These are phyloP conservation scores for Fusarium torreyae DNA, from an alignment of 2,329 filamentous ascomycete genomes.

Conservation along the genomic window DNA sequence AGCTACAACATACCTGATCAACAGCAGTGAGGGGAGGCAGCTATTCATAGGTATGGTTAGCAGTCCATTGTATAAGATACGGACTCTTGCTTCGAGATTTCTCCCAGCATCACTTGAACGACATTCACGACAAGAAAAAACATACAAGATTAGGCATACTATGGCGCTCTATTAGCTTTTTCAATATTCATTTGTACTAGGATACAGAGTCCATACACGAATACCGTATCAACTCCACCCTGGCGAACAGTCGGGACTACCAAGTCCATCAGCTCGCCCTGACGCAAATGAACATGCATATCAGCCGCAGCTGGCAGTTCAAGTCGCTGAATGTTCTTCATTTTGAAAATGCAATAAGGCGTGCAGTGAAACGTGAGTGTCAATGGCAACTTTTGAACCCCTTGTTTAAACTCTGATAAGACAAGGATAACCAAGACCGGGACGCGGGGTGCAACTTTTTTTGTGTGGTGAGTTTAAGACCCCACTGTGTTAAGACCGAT, in stretches of 20 bases:
- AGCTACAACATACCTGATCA: slow-evolving; percentile 28
- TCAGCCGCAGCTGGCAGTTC: slow-evolving; percentile 76
- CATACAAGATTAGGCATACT: slow-evolving; percentile 73
- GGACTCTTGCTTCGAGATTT: background rate
- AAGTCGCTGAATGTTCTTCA: slow-evolving; percentile 53
- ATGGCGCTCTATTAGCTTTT: slow-evolving; percentile 38
- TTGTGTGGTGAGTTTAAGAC: slow-evolving; percentile 3
- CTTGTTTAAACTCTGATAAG: slow-evolving; percentile 14
- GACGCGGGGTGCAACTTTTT: slow-evolving; percentile 34
- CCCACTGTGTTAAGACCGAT: slow-evolving; percentile 19
- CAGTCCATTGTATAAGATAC: background rate
- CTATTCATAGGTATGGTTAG: slow-evolving; percentile 20
- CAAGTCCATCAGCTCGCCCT: slow-evolving; percentile 74
- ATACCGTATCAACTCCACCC: slow-evolving; percentile 76
- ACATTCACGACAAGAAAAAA: slow-evolving; percentile 18
- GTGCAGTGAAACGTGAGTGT: slow-evolving; percentile 2
- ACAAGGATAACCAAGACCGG: slow-evolving; percentile 21
- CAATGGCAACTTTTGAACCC: slow-evolving; percentile 10
- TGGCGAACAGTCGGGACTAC: slow-evolving; percentile 66
- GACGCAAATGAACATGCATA: slow-evolving; percentile 80
- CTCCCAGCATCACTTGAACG: background rate
- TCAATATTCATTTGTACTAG: slow-evolving; percentile 31
- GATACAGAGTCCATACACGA: slow-evolving; percentile 59
- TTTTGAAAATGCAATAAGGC: slow-evolving; percentile 11
- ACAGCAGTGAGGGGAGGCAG: slow-evolving; percentile 42